Percentiles rank a stretch among this genome's conserved stretches.
phyloP scores from a whole-genome alignment of 2,329 filamentous ascomycete species.

The Penicillium sp. region DNA sequence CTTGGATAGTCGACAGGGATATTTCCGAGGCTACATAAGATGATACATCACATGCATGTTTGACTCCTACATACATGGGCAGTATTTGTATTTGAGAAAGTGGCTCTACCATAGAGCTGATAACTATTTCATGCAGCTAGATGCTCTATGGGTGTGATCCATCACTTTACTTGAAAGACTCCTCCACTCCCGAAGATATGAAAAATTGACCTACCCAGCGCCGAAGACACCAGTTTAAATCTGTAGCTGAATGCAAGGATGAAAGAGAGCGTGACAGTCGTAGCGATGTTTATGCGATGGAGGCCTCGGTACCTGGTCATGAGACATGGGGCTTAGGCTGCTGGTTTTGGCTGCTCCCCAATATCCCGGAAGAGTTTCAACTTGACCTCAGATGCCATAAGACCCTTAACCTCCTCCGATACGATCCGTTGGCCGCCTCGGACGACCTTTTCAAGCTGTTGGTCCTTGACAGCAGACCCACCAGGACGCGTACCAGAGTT shows the following conservation, averaged over 20 bases:
- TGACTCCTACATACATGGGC: neutral
- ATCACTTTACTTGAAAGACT: neutral
- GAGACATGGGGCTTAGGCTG: constrained; percentile 11
- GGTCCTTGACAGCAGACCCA: constrained; percentile 40
- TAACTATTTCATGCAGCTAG: neutral
- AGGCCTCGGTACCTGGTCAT: neutral
- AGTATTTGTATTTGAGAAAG: neutral
- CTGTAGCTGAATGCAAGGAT: neutral
- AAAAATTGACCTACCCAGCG: constrained; percentile 12
- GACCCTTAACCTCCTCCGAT: constrained; percentile 53
- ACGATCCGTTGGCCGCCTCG: constrained; percentile 60
- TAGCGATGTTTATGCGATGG: constrained; percentile 12
- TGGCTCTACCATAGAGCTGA: neutral
- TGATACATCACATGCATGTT: neutral
- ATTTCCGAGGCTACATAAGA: neutral
- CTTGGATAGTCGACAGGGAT: neutral
- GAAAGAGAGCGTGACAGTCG: constrained; percentile 15
- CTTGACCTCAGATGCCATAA: constrained; percentile 53
- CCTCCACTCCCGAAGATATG: neutral
- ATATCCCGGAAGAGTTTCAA: constrained; percentile 52
- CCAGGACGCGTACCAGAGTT: constrained; percentile 30
- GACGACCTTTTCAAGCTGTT: constrained; percentile 55
- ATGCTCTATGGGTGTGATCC: neutral
- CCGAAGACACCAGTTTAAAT: constrained; percentile 5
- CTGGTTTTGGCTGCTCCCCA: constrained; percentile 24